Evolutionary conservation across 2,329 filamentous ascomycete species (phyloP).

Genomic region (Aspergillus alliaceus): DNA sequence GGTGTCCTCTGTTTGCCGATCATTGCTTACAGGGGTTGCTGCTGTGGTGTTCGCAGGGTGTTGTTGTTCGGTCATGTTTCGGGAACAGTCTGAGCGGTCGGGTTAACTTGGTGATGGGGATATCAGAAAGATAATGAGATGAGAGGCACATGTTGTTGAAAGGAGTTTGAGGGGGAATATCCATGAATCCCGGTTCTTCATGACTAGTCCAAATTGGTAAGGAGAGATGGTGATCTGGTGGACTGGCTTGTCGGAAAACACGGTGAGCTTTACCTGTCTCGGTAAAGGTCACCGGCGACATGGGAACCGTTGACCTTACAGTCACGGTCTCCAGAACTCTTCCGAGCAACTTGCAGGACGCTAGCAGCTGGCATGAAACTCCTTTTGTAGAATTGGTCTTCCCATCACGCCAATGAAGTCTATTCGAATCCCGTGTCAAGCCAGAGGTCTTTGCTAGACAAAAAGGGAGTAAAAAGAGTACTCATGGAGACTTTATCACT

Average conservation of each 20-base stretch:
- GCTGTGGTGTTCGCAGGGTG: neutral
- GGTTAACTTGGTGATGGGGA: too few relatives aligned
- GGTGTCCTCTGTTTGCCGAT: neutral
- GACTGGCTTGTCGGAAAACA: neutral
- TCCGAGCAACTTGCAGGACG: neutral
- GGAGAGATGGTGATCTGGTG: neutral
- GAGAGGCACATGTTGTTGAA: neutral
- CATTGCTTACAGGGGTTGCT: neutral
- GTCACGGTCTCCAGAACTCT: too few relatives aligned
- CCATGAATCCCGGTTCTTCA: neutral
- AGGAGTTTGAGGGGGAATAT: neutral
- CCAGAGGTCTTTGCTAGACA: too few relatives aligned
- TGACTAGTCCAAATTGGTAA: neutral
- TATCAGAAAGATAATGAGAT: too few relatives aligned
- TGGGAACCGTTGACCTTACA: too few relatives aligned
- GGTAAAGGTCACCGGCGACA: too few relatives aligned
- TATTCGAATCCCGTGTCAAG: too few relatives aligned
- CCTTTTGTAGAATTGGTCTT: too few relatives aligned
- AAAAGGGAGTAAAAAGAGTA: too few relatives aligned
- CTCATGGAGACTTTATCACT: too few relatives aligned
- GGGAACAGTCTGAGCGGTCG: too few relatives aligned
- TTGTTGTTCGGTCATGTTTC: neutral
- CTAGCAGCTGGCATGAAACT: neutral
- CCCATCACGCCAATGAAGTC: too few relatives aligned
- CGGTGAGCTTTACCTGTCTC: neutral